phyloP scores from a whole-genome alignment of 1,284 basidiomycete genomes.

The Heliocybe sulcata region DNA sequence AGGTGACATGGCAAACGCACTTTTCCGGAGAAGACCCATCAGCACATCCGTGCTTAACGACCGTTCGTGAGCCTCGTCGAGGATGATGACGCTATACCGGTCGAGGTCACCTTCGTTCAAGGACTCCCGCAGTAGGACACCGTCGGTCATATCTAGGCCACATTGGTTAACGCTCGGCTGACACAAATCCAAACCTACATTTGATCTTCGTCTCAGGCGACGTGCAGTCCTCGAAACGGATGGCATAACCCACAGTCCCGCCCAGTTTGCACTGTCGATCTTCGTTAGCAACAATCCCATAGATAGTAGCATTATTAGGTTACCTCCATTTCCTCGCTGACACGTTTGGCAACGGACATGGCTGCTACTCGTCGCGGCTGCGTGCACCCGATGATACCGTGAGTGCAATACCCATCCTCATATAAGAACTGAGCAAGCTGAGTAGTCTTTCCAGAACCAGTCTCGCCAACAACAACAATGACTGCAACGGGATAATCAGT shows the following conservation, averaged over 20 bases:
- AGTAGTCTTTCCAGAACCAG: slow-evolving; percentile 79
- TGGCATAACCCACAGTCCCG: slow-evolving; percentile 88
- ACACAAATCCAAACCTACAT: slow-evolving; percentile 42
- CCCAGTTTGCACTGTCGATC: slow-evolving; percentile 76
- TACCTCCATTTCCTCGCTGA: slow-evolving; percentile 91
- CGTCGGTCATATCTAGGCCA: slow-evolving; percentile 89
- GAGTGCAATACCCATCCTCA: slow-evolving; percentile 56
- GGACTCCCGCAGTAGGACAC: slow-evolving; percentile 92
- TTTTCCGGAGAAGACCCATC: slow-evolving; percentile 93
- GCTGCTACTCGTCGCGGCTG: slow-evolving; percentile 98
- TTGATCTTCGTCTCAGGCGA: slow-evolving; percentile 91
- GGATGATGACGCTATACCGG: slow-evolving; percentile 90
- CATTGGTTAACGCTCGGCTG: neutral
- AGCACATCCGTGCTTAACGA: slow-evolving; percentile 94
- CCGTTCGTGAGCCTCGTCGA: slow-evolving; percentile 96
- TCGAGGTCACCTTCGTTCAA: slow-evolving; percentile 95
- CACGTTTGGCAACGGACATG: slow-evolving; percentile 99
- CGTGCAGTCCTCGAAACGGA: slow-evolving; percentile 97
- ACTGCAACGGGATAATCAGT: slow-evolving; percentile 27
- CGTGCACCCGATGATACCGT: slow-evolving; percentile 90
- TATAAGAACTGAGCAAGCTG: slow-evolving; percentile 80
- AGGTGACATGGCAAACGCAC: slow-evolving; percentile 36
- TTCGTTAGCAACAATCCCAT: neutral
- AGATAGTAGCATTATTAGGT: slow-evolving; percentile 8
- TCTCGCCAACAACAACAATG: slow-evolving; percentile 54